Percentiles rank a stretch among this genome's conserved stretches.
Conservation (phyloP, 169 alveolate genomes). For the Plasmodium knowlesi region DNA sequence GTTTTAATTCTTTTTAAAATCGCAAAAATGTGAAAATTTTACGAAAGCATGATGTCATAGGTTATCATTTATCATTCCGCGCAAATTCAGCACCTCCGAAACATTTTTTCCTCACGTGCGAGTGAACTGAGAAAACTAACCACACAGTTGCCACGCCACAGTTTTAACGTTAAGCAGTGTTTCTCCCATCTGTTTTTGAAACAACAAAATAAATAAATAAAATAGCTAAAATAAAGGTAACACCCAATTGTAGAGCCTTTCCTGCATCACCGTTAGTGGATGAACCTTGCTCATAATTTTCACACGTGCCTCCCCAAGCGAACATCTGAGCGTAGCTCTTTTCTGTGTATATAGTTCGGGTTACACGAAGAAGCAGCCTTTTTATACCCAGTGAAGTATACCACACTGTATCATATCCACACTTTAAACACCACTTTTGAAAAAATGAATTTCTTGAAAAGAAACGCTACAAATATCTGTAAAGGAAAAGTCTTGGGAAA, state of each 20-base stretch:
- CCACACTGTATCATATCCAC: neutral
- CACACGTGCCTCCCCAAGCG: neutral
- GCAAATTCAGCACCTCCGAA: neutral
- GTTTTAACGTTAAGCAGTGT: neutral
- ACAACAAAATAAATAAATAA: neutral
- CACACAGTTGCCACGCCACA: neutral
- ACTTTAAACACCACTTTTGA: constrained; percentile 11
- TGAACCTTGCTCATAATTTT: neutral
- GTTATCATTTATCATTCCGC: neutral
- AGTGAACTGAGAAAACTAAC: neutral
- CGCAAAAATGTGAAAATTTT: neutral
- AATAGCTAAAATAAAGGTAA: neutral
- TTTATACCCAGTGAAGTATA: neutral
- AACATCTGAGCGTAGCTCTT: neutral
- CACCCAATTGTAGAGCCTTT: constrained; percentile 38
- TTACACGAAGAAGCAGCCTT: neutral
- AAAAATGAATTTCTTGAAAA: constrained; percentile 54
- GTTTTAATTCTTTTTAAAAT: neutral
- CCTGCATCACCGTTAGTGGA: neutral
- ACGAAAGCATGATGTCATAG: neutral
- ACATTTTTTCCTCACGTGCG: neutral
- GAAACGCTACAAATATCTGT: constrained; percentile 43
- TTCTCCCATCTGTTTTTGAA: constrained; percentile 5
- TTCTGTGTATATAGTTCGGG: neutral
- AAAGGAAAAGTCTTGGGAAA: constrained; percentile 34